phyloP scores from a whole-genome alignment of 2,329 filamentous ascomycete species.

The Rhinocladiella similis region DNA sequence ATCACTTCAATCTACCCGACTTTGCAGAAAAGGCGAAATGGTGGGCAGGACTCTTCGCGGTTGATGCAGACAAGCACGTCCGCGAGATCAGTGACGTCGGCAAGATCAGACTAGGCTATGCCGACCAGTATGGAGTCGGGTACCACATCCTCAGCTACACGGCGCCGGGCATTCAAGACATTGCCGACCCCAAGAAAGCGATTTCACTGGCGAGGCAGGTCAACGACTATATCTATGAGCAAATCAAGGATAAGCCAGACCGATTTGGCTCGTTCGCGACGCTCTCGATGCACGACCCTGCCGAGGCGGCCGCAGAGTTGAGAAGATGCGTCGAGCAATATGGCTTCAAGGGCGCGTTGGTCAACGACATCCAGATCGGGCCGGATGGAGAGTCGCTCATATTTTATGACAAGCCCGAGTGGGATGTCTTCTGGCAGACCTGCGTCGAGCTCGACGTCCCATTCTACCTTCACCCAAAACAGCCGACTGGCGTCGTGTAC shows the following conservation, averaged over 20 bases:
- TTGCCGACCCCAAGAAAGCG: slow-evolving; percentile 30
- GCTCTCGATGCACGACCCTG: slow-evolving; percentile 46
- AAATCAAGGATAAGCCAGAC: slow-evolving; percentile 33
- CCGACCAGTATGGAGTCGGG: slow-evolving; percentile 32
- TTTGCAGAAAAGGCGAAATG: slow-evolving; percentile 59
- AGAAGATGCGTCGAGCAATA: slow-evolving; percentile 53
- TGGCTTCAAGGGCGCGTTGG: slow-evolving; percentile 63
- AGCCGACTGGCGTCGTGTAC: slow-evolving; percentile 46
- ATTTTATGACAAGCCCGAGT: slow-evolving; percentile 64
- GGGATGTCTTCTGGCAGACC: slow-evolving; percentile 46
- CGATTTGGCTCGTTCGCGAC: slow-evolving; percentile 46
- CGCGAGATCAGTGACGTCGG: slow-evolving; percentile 50
- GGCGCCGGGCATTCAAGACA: slow-evolving; percentile 33
- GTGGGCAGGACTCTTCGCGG: slow-evolving; percentile 62
- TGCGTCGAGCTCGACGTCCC: slow-evolving; percentile 30
- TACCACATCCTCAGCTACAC: slow-evolving; percentile 33
- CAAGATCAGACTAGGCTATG: slow-evolving; percentile 23
- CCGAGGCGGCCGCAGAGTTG: slow-evolving; percentile 41
- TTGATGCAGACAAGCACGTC: slow-evolving; percentile 59
- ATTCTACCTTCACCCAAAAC: slow-evolving; percentile 32
- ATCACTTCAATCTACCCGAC: slow-evolving; percentile 40
- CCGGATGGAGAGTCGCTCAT: slow-evolving; percentile 60
- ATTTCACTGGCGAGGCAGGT: slow-evolving; percentile 30
- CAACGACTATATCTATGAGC: slow-evolving; percentile 32
- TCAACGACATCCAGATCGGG: slow-evolving; percentile 64